Conservation (phyloP, 805 yeast species). For the Ogataea methylovora region DNA sequence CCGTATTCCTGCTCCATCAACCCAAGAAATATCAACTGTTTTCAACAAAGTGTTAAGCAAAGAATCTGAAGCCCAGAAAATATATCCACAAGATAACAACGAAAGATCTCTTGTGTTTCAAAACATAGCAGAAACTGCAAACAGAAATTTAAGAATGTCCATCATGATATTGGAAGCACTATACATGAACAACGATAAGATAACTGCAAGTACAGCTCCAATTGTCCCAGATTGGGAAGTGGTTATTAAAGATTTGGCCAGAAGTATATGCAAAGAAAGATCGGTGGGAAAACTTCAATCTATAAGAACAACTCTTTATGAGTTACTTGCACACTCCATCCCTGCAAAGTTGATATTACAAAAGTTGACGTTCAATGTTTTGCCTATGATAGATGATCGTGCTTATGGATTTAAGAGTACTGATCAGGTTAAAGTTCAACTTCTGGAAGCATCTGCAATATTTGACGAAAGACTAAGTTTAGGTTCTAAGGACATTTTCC, state of each 20-base stretch:
- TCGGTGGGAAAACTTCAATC: slow-evolving; percentile 55
- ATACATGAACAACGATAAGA: slow-evolving; percentile 55
- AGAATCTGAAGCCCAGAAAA: slow-evolving; percentile 36
- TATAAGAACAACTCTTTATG: slow-evolving; percentile 67
- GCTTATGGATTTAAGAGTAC: slow-evolving; percentile 10
- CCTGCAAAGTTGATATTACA: slow-evolving; percentile 81
- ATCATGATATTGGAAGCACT: slow-evolving; percentile 78
- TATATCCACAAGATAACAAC: slow-evolving; percentile 27
- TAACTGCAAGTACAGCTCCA: slow-evolving; percentile 40
- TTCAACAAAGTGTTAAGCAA: slow-evolving; percentile 46
- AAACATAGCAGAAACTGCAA: slow-evolving; percentile 46
- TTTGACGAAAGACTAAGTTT: slow-evolving; percentile 82
- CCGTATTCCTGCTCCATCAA: slow-evolving; percentile 78
- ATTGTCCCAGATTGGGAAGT: slow-evolving; percentile 84
- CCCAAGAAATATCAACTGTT: slow-evolving; percentile 48
- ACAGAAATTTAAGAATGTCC: slow-evolving; percentile 72
- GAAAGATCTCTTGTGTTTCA: slow-evolving; percentile 30
- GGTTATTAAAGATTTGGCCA: slow-evolving; percentile 64
- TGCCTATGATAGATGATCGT: slow-evolving; percentile 14
- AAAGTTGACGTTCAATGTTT: slow-evolving; percentile 34
- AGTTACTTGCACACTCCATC: slow-evolving; percentile 85
- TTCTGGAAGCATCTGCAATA: slow-evolving; percentile 54
- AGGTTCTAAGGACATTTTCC: slow-evolving; percentile 88
- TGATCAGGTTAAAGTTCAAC: slow-evolving; percentile 28
- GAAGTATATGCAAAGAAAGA: slow-evolving; percentile 49